These are phyloP conservation scores for Sutorius eximius DNA, from an alignment of 1,284 basidiomycete genomes.

Conservation along the genomic window DNA sequence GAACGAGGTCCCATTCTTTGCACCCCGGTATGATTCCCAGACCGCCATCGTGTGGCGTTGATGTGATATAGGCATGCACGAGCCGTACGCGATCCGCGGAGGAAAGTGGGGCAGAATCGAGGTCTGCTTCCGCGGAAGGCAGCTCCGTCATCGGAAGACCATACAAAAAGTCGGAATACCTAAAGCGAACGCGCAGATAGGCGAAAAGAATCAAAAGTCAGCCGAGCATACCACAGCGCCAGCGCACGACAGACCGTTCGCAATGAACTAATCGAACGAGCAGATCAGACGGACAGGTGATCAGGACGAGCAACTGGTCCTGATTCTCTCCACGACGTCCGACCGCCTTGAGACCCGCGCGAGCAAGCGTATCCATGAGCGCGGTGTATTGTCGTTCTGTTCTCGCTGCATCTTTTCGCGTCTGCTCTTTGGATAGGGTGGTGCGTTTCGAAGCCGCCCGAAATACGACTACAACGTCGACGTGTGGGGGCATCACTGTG, in stretches of 20 bases:
- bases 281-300: constrained; percentile 66
- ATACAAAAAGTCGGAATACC: constrained; percentile 62
- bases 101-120: constrained; percentile 48
- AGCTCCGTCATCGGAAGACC: constrained; percentile 58
- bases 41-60: constrained; percentile 68
- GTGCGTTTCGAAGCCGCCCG: constrained; percentile 47
- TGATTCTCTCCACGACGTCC: constrained; percentile 72
- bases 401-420: constrained; percentile 57
- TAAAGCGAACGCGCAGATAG: constrained; percentile 27
- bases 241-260: constrained; percentile 61
- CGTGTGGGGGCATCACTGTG: constrained; percentile 46
- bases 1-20: constrained; percentile 74
- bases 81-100: constrained; percentile 80
- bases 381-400: constrained; percentile 68
- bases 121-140: constrained; percentile 41
- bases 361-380: constrained; percentile 60
- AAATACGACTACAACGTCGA: constrained; percentile 74
- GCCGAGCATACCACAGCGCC: neutral
- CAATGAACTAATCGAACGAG: constrained; percentile 66
- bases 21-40: constrained; percentile 75
- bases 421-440: constrained; percentile 57
- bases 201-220: neutral
- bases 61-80: constrained; percentile 74
- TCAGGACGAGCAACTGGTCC: constrained; percentile 79
- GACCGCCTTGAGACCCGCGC: constrained; percentile 65